Evolutionary conservation across 2,329 filamentous ascomycete genomes (phyloP), one percentile per base, ranked within the genome.

Genomic region (Claviceps pazoutovae): DNA sequence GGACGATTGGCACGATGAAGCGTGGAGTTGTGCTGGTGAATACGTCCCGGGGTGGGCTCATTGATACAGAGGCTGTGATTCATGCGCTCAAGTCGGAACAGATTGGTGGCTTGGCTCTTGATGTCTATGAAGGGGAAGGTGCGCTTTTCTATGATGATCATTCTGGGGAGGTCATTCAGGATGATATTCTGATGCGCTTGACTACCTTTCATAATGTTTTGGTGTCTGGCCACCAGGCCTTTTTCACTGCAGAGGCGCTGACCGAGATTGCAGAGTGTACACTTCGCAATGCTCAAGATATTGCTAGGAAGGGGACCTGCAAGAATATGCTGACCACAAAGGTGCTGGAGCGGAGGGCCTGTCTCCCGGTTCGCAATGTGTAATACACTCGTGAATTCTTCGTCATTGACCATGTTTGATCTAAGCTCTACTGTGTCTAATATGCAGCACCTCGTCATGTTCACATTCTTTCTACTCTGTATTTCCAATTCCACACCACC

Each of bases 181-280:
- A 86, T 59, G 81, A 85, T 58, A 70, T 76, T 52, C 68, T 86
- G 45, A 82, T 81, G 74, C 74, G 82, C 5, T 65, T 86, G 55
- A 78, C 82, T 66, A 84, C 80, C 0, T 85, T 85, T 58, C 82
- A 75, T 54, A 85, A 85, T 56, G 82, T 83, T 3, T 63, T 86
- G 45, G 68, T 86, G 54, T 82, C 76, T 56, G 81, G 82, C 0
- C 82, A 86, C 58, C 82, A 85, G 68, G 82, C 79, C 1, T 86
- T 85, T 66, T 82, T 86, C 58, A 85, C 82, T 5, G 68, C 75
- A 37, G 81, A 85, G 65, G 82, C 82, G 1, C 65, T 86, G 48
- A 67, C 68, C 7, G 80, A 83, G 65, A 86, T 85, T 58, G 74
- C 81, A 1, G 72, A 75, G 46, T 75, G 71, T 50, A 84, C 80